Conservation (phyloP, 2,329 filamentous ascomycete species). For the Pseudocercospora pini-densiflorae region DNA sequence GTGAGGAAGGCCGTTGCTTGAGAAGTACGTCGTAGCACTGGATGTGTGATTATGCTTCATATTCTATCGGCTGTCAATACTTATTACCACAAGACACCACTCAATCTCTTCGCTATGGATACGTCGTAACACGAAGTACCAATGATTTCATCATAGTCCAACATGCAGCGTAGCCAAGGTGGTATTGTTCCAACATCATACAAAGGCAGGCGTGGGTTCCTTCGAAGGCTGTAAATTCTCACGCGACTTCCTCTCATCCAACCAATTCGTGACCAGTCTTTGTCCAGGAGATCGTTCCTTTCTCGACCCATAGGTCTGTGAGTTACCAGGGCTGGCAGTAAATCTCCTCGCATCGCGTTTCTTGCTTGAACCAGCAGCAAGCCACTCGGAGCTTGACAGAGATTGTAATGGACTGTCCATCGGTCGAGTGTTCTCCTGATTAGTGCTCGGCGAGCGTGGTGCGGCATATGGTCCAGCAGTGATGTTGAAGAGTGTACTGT, state of each 20-base stretch:
- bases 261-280: slow-evolving; percentile 36
- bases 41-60: not conserved
- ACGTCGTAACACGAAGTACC: not conserved
- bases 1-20: not conserved
- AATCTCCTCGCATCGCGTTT: not conserved
- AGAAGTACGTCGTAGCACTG: not conserved
- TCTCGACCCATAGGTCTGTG: not conserved
- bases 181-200: slow-evolving; percentile 22
- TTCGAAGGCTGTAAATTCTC: slow-evolving; percentile 18
- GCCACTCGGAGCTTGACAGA: slow-evolving; percentile 39
- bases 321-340: not conserved
- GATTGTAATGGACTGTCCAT: slow-evolving; percentile 28
- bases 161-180: slow-evolving; percentile 3
- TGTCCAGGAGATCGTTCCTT: slow-evolving; percentile 31
- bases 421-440: slow-evolving; percentile 20
- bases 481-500: slow-evolving; percentile 39
- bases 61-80: not conserved
- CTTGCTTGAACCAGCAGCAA: slow-evolving; percentile 30
- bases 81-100: not conserved
- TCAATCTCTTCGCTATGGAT: not conserved
- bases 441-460: slow-evolving; percentile 2
- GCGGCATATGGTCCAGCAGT: slow-evolving; percentile 41
- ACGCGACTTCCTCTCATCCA: slow-evolving; percentile 33
- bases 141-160: not conserved
- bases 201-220: slow-evolving; percentile 30